Evolutionary conservation across 2,329 filamentous ascomycete species (phyloP).

Genomic region (Hypoxylon sp.): DNA sequence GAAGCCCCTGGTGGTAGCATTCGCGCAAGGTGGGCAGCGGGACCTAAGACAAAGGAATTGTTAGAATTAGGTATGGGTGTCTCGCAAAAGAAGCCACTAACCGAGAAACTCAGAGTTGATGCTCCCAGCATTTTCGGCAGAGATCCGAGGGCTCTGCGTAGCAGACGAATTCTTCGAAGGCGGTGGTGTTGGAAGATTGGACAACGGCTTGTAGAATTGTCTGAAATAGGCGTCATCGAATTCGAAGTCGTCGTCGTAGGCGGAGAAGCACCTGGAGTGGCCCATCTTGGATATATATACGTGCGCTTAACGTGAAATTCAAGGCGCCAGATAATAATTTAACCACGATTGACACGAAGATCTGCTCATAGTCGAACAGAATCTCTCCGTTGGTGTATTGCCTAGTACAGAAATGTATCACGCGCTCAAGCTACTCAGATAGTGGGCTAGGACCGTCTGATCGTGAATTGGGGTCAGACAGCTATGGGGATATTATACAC

Average conservation of each 20-base stretch:
- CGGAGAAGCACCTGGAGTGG: slow-evolving; percentile 53
- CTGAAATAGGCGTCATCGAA: slow-evolving; percentile 67
- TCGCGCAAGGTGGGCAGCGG: slow-evolving; percentile 74
- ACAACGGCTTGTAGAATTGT: slow-evolving; percentile 73
- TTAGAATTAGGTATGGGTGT: slow-evolving; percentile 30
- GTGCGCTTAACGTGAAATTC: slow-evolving; percentile 21
- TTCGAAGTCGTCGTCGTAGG: slow-evolving; percentile 60
- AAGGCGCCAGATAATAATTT: slow-evolving; percentile 44
- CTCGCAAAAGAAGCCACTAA: slow-evolving; percentile 46
- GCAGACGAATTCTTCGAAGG: slow-evolving; percentile 62
- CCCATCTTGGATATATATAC: slow-evolving; percentile 48
- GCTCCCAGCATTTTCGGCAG: slow-evolving; percentile 60
- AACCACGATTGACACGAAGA: slow-evolving; percentile 33
- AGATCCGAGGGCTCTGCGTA: slow-evolving; percentile 58
- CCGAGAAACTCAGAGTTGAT: slow-evolving; percentile 58
- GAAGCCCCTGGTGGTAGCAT: slow-evolving; percentile 74
- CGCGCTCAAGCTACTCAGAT: slow-evolving; percentile 44
- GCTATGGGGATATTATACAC: slow-evolving; percentile 39
- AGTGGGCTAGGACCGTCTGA: slow-evolving; percentile 16
- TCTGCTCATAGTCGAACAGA: slow-evolving; percentile 47
- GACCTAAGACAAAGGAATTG: slow-evolving; percentile 61
- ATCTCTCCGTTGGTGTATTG: slow-evolving; percentile 26
- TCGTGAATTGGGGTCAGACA: slow-evolving; percentile 22
- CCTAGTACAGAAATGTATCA: slow-evolving; percentile 40
- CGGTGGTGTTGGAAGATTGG: slow-evolving; percentile 75